Base-by-base conservation (phyloP, 1,139 yeast genomes). In the Kluyveromyces sp. region DNA sequence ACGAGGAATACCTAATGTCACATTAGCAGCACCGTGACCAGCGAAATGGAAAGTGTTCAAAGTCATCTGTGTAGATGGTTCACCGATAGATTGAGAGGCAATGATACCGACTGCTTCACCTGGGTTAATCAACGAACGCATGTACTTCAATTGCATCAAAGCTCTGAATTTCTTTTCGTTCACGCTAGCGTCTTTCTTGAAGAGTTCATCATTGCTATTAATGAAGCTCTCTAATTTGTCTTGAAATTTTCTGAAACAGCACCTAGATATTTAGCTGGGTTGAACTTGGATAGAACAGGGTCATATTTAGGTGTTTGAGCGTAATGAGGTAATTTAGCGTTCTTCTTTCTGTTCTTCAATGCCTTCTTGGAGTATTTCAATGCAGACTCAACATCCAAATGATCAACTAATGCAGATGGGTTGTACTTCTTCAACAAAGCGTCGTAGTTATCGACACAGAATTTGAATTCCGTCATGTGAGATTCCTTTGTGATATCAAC, bases 11-110 rank as follows among this genome's bases (percentile, higher is more conserved):
- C 99, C 99, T 63, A 94, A 77, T 1, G 99, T 94, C 56, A 94
- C 99, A 69, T 94, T 94, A 43, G 98, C 98, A 49, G 98, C 99
- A 79, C 99, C 99, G 72, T 94, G 98, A 67, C 99, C 99, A 58
- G 99, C 99, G 64, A 94, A 94, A 74, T 94, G 99, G 95, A 94
- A 94, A 47, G 99, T 94, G 69, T 94, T 94, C 63, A 94, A 78
- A 25, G 99, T 94, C 99, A 94, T 94, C 73, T 94, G 99, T 4
- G 99, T 94, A 3, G 97, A 89, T 45, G 99, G 99, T 70, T 94
- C 99, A 71, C 99, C 99, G 65, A 94, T 83, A 48, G 97, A 90
- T 71, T 94, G 97, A 37, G 97, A 86, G 7, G 98, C 98, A 70
- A 94, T 85, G 63, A 94, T 90, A 69, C 99, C 99, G 49, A 94